These are phyloP conservation scores for Dactylonectria macrodidyma DNA, from an alignment of 2,329 filamentous ascomycete species.

Conservation along the genomic window DNA sequence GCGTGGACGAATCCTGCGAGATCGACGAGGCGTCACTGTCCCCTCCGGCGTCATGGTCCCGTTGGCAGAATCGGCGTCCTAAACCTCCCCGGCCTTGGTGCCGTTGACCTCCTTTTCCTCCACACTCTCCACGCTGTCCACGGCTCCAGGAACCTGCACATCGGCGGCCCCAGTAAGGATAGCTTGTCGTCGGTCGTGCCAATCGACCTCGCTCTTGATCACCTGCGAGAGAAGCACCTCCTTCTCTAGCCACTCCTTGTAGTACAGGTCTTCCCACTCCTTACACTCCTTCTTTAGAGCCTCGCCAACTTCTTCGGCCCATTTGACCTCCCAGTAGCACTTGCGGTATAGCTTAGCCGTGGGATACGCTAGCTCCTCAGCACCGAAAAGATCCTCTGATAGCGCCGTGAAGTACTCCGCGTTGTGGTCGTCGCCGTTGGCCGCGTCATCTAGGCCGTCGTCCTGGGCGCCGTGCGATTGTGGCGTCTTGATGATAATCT, in stretches of 20 bases:
- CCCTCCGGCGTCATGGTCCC: conserved; percentile 26
- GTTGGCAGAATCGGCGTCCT: conserved; percentile 25
- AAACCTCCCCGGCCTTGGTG: conserved; percentile 28
- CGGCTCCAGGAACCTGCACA: conserved; percentile 56
- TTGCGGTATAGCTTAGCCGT: conserved; percentile 75
- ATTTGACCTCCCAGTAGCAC: conserved; percentile 79
- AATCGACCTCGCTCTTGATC: conserved; percentile 76
- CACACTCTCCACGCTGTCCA: conserved; percentile 47
- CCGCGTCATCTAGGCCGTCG: conserved; percentile 67
- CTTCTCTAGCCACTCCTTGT: conserved; percentile 84
- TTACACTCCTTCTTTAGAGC: conserved; percentile 76
- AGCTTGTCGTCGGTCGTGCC: conserved; percentile 71
- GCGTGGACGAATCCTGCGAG: conserved; percentile 7
- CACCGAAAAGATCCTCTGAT: conserved; percentile 73
- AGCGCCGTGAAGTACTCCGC: conserved; percentile 72
- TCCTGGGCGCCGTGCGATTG: conserved; percentile 73
- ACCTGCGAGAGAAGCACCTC: conserved; percentile 84
- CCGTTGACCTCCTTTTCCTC: conserved; percentile 41
- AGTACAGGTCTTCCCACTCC: conserved; percentile 75
- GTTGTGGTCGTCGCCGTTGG: conserved; percentile 68
- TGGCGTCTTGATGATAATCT: conserved; percentile 75
- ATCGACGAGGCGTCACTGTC: conserved; percentile 12
- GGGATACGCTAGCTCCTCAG: conserved; percentile 74
- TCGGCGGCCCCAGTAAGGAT: conserved; percentile 66
- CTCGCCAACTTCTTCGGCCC: conserved; percentile 79